phyloP scores from a whole-genome alignment of 1,139 yeast species.

The Blastobotrys capitulatus region DNA sequence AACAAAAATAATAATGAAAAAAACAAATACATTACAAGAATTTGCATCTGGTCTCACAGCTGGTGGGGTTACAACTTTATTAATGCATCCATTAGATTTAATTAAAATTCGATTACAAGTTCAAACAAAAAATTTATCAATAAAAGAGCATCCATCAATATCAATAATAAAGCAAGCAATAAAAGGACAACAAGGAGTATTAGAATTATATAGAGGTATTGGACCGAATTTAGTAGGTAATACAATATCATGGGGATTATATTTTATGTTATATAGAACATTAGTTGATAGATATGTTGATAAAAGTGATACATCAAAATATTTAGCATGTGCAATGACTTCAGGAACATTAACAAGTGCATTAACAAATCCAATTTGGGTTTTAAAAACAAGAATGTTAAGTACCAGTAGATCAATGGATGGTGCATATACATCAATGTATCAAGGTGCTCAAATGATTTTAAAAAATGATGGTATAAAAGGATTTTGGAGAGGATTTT shows the following conservation, averaged over 20 bases:
- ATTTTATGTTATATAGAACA: conserved; percentile 65
- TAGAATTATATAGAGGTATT: conserved; percentile 63
- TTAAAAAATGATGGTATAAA: conserved; percentile 54
- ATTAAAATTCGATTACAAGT: conserved; percentile 74
- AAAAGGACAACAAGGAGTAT: conserved; percentile 4
- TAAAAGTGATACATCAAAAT: conserved; percentile 6
- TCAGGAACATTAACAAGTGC: conserved; percentile 77
- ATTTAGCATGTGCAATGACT: conserved; percentile 41
- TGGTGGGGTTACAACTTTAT: conserved; percentile 71
- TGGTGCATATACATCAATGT: conserved; percentile 52
- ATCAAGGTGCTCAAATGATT: conserved; percentile 52
- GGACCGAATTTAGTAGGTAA: conserved; percentile 79
- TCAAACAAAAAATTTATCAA: conserved; percentile 13
- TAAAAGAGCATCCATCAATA: conserved; percentile 5
- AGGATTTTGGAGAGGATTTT: conserved; percentile 78
- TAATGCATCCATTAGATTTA: conserved; percentile 86
- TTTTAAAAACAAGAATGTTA: conserved; percentile 78
- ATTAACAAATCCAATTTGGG: conserved; percentile 90
- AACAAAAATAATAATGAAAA: not conserved
- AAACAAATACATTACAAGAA: not conserved
- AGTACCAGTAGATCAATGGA: conserved; percentile 38
- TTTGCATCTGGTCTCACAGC: conserved; percentile 66
- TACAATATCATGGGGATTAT: conserved; percentile 82
- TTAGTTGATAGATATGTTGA: conserved; percentile 10
- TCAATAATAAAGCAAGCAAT: conserved; percentile 1